Evolutionary conservation across 2,329 filamentous ascomycete species (phyloP).

Genomic region (Alternaria viburni): DNA sequence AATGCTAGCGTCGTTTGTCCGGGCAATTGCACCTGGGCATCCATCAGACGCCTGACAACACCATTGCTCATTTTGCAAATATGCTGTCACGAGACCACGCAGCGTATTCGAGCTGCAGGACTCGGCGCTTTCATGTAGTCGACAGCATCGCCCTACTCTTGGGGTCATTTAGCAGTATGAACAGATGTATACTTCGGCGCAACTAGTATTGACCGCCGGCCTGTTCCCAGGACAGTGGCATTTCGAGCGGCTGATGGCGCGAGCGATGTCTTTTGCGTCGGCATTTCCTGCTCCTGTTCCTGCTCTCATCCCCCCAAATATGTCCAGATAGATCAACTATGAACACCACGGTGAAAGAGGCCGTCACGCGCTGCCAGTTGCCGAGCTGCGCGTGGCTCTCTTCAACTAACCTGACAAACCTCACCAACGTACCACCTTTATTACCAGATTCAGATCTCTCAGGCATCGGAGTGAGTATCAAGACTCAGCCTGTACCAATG

Average conservation of each 20-base stretch:
- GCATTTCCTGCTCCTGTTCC: neutral
- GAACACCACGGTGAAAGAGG: neutral
- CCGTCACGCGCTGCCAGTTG: slow-evolving; percentile 13
- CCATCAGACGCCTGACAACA: neutral
- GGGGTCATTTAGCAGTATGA: too few species aligned
- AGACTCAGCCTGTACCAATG: neutral
- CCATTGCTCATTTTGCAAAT: neutral
- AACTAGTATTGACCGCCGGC: neutral
- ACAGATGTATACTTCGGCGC: neutral
- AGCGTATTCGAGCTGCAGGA: neutral
- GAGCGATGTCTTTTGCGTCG: neutral
- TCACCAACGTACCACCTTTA: slow-evolving; percentile 19
- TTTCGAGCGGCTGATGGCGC: neutral
- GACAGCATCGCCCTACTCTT: neutral
- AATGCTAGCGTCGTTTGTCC: neutral
- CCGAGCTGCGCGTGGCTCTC: slow-evolving; percentile 28
- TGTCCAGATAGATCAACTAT: neutral
- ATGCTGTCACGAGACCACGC: neutral
- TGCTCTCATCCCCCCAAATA: neutral
- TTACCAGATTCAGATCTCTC: slow-evolving; percentile 30
- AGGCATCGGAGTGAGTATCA: slow-evolving; percentile 27
- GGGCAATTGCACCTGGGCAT: neutral
- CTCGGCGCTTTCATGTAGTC: fast-evolving
- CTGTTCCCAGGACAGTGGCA: neutral
- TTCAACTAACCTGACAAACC: slow-evolving; percentile 6